Percentiles rank a stretch among this genome's conserved stretches.
Conservation (phyloP, 148 eudicot genomes). For the Persicaria tinctoria region DNA sequence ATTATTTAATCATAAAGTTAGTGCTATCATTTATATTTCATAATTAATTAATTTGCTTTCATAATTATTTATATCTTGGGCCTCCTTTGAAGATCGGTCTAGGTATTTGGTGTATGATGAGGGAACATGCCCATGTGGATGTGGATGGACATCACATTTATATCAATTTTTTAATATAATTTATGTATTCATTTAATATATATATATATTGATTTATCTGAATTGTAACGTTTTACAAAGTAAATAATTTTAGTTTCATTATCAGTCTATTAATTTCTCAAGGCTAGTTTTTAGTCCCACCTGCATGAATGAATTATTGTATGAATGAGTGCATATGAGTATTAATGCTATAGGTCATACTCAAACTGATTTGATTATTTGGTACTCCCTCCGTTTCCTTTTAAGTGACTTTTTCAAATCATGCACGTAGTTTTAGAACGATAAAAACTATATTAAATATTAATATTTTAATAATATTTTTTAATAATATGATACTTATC, state of each 20-base stretch:
- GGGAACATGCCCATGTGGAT: constrained; percentile 12
- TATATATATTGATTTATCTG: neutral
- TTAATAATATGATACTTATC: no score
- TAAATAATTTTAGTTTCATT: neutral
- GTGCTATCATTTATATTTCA: neutral
- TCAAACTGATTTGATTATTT: neutral
- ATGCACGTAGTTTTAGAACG: no score
- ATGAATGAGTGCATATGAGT: neutral
- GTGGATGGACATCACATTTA: constrained; percentile 12
- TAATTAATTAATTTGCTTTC: neutral
- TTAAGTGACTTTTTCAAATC: no score
- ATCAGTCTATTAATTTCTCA: neutral
- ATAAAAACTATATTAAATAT: no score
- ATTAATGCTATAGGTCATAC: neutral
- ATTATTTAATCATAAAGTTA: neutral
- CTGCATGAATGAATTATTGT: constrained; percentile 11
- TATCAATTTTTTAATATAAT: neutral
- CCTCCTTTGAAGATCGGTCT: neutral
- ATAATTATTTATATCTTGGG: neutral
- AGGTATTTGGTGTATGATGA: neutral
- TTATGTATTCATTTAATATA: neutral
- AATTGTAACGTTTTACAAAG: neutral
- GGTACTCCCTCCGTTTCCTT: no score
- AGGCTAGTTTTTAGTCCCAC: constrained; percentile 10
- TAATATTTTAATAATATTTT: no score